Evolutionary conservation across 2,329 filamentous ascomycete species (phyloP), one percentile per base, ranked within the genome.

Genomic region (Fusarium neocosmosporiellum): DNA sequence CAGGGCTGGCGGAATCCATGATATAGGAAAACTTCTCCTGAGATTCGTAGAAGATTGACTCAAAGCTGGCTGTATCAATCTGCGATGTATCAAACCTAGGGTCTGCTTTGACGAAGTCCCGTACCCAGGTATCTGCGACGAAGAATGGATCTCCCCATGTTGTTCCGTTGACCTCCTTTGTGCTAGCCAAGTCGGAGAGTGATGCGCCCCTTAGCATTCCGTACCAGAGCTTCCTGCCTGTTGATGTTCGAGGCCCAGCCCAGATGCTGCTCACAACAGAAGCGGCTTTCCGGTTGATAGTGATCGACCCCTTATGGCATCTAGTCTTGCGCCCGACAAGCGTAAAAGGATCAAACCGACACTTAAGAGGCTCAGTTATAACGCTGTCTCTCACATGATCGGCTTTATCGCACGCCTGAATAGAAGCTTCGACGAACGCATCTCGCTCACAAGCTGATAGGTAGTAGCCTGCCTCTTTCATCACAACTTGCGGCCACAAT

Each of bases 221-320:
- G 20, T 55, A 59, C 59, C 59, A 66, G 5, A 58, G 36, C 16
- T 55, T 60, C 36, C 61, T 39, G 3, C 64, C 64, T 10, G 31
- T 27, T 6, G 67, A n/a, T 13, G 59, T 18, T 31, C 16, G 31
- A 7, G 54, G 46, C 1, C 67, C 67, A 10, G 41, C 36, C 59
- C 55, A 66, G 18, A 59, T 63, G 7, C 37, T 60, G 29, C 41
- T 43, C 16, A 53, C 54, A 24, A 60, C 61, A 6, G 29, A 31
- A 3, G 59, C 63, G 11, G 54, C 43, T 9, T 50, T 27, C 18
- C 8, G 22, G 2, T 36, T 60, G 37, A 59, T 59, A 3, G 4
- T 31, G 3, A 34, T 29, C 73, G 71, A 41, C 84, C 63, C 13
- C 84, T 84, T 55, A 86, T 85, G 8, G 33, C 64, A 66, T 18